Conservation (phyloP, 352 stramenopile genomes). For the Phytophthora pistaciae region DNA sequence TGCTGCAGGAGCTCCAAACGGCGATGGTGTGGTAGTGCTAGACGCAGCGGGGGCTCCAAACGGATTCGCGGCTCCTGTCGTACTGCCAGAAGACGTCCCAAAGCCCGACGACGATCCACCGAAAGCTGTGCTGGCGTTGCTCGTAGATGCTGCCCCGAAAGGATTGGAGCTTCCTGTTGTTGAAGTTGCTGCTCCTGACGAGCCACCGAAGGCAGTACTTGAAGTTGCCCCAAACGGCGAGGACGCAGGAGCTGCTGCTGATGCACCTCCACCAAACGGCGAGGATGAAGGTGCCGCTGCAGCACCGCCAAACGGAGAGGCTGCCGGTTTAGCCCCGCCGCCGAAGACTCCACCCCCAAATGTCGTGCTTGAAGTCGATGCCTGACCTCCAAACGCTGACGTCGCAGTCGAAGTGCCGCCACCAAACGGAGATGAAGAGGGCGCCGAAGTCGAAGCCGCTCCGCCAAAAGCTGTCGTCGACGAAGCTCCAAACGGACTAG, state of each 20-base stretch:
- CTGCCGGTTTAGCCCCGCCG: conserved; percentile 10
- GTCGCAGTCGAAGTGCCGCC: conserved; percentile 9
- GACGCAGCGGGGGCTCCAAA: conserved; percentile 28
- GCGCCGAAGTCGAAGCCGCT: conserved; percentile 6
- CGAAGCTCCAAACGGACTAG: conserved; percentile 46
- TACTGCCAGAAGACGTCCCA: conserved; percentile 21
- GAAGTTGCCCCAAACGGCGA: conserved; percentile 37
- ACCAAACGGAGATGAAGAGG: conserved; percentile 39
- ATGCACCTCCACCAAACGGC: conserved; percentile 22
- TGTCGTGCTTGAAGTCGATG: conserved; percentile 6
- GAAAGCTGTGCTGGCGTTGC: conserved; percentile 20
- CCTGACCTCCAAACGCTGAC: conserved; percentile 35
- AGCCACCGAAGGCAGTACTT: conserved; percentile 29
- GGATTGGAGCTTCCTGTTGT: conserved; percentile 24
- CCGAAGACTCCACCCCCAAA: conserved; percentile 25
- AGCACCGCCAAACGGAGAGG: conserved; percentile 32
- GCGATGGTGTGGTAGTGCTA: conserved; percentile 17
- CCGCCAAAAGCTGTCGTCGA: conserved; percentile 39
- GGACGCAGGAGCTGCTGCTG: conserved; percentile 1
- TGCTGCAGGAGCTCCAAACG: conserved; percentile 28
- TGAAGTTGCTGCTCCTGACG: conserved; percentile 10
- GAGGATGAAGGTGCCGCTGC: conserved; percentile 17
- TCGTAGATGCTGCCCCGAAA: conserved; percentile 20
- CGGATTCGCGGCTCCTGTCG: conserved; percentile 13
- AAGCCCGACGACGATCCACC: conserved; percentile 26